phyloP scores from a whole-genome alignment of 2,329 filamentous ascomycete species.

The Ophiostoma pallidulum region DNA sequence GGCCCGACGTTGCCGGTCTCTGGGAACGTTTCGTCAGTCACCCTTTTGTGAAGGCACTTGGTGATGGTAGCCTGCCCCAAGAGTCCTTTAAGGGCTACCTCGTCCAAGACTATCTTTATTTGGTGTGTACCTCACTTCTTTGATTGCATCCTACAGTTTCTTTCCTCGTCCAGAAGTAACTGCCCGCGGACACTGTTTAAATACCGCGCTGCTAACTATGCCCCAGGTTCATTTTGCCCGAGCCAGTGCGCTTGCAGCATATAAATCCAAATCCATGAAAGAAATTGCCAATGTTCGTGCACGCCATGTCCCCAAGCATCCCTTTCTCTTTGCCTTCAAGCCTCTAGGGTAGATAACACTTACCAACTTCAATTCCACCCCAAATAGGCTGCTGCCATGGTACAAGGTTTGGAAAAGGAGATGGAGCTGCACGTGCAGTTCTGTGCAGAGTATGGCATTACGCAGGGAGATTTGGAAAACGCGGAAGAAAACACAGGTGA shows the following conservation, averaged over 20 bases:
- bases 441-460: conserved; percentile 71
- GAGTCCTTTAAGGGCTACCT: conserved; percentile 82
- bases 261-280: conserved; percentile 67
- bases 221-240: conserved; percentile 72
- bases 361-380: not conserved
- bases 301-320: too few relatives aligned
- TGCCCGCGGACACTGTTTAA: not conserved
- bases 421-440: conserved; percentile 75
- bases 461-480: conserved; percentile 59
- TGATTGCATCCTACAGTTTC: too few relatives aligned
- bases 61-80: conserved; percentile 62
- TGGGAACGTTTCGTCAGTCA: conserved; percentile 77
- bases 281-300: conserved; percentile 59
- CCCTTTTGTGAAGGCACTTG: conserved; percentile 69
- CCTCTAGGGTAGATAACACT: not conserved
- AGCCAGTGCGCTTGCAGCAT: conserved; percentile 74
- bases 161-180: too few relatives aligned
- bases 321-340: not conserved
- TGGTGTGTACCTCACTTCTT: conserved; percentile 40
- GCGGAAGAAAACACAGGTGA: conserved; percentile 66
- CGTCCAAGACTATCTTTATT: conserved; percentile 83
- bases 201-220: not conserved
- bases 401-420: conserved; percentile 69
- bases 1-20: conserved; percentile 60
- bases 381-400: conserved; percentile 41